phyloP scores from a whole-genome alignment of 164 flowering plant genomes.

The Buxus sempervirens region DNA sequence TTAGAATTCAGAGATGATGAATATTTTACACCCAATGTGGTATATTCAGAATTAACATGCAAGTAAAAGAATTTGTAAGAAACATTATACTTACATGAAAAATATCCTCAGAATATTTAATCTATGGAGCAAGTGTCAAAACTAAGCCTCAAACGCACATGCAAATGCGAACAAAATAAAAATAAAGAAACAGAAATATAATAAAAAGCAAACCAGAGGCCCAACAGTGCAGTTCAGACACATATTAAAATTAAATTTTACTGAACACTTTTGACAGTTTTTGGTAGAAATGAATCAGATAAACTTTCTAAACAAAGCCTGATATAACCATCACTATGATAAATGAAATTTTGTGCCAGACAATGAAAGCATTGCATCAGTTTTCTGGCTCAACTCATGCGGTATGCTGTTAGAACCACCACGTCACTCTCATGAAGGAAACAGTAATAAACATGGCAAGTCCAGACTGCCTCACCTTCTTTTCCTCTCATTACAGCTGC shows the following conservation, averaged over 20 bases:
- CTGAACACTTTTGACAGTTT: not conserved
- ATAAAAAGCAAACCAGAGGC: not conserved
- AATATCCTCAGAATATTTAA: not conserved
- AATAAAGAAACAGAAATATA: too few relatives aligned
- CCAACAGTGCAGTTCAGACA: not conserved
- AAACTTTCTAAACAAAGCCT: too few relatives aligned
- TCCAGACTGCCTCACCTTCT: conserved; percentile 40
- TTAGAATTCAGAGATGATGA: not conserved
- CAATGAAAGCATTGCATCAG: too few relatives aligned
- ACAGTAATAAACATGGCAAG: conserved; percentile 1
- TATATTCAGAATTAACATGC: not conserved
- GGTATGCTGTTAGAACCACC: not conserved
- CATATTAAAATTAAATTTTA: too few relatives aligned
- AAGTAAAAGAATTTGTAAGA: too few relatives aligned
- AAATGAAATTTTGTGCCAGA: too few relatives aligned
- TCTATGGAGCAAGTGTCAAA: not conserved
- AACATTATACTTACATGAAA: too few relatives aligned
- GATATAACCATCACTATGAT: too few relatives aligned
- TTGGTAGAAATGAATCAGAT: not conserved
- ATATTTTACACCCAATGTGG: not conserved
- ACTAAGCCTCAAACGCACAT: not conserved
- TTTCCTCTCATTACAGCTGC: conserved; percentile 50
- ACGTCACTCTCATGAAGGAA: not conserved
- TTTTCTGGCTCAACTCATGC: too few relatives aligned
- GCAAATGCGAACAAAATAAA: too few relatives aligned